phyloP scores from a whole-genome alignment of 352 stramenopile species.

The Globisporangium camurandrum region DNA sequence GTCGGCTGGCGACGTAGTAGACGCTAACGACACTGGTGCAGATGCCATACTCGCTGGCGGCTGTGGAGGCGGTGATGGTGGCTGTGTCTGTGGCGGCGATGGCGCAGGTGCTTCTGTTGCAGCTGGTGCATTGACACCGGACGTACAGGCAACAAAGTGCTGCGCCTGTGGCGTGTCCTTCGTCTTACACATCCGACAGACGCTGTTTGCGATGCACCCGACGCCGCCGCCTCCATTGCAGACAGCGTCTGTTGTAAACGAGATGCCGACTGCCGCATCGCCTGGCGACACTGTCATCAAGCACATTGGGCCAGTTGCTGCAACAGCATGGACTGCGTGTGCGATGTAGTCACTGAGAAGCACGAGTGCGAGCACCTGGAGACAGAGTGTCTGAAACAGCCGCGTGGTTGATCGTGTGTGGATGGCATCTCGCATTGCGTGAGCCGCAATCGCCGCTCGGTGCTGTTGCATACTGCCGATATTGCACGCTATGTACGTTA shows the following conservation, averaged over 20 bases:
- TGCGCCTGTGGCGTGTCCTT: constrained; percentile 9
- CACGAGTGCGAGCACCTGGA: background rate
- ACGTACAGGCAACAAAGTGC: constrained; percentile 1
- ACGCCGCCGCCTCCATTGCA: constrained; percentile 10
- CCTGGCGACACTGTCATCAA: constrained; percentile 5
- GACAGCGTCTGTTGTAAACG: constrained; percentile 16
- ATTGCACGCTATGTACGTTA: too few species aligned
- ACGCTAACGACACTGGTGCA: background rate
- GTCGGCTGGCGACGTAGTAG: background rate
- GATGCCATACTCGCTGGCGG: background rate
- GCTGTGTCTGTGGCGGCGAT: background rate
- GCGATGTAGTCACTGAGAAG: background rate
- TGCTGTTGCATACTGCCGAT: too few species aligned
- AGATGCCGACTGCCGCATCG: constrained; percentile 20
- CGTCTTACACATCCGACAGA: constrained; percentile 12
- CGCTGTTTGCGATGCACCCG: constrained; percentile 4
- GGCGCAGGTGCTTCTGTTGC: background rate
- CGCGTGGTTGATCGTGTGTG: background rate
- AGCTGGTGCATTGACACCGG: background rate
- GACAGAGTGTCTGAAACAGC: background rate
- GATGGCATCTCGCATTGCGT: background rate
- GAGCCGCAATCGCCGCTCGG: background rate
- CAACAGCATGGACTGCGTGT: background rate
- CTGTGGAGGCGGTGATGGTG: background rate
- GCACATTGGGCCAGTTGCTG: background rate